These are phyloP conservation scores for Suillus bovinus DNA, from an alignment of 768 basidiomycete genomes.

Conservation along the genomic window DNA sequence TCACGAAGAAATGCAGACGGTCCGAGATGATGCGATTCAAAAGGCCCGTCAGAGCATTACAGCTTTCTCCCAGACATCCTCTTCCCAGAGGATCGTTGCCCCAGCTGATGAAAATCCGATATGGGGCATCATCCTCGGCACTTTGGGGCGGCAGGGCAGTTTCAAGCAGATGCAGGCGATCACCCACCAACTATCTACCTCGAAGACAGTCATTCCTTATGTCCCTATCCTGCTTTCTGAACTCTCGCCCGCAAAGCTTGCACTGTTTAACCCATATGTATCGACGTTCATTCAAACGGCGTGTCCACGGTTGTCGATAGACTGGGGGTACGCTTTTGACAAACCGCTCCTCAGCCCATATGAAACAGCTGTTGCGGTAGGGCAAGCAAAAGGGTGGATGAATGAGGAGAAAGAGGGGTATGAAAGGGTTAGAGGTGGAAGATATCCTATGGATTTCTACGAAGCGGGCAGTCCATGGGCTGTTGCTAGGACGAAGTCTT, in stretches of 20 bases:
- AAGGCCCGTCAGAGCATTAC: conserved; percentile 67
- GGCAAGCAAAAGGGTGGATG: conserved; percentile 65
- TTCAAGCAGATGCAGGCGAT: conserved; percentile 88
- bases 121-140: conserved; percentile 95
- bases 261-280: conserved; percentile 78
- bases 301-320: conserved; percentile 94
- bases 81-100: conserved; percentile 10
- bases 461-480: conserved; percentile 80
- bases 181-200: conserved; percentile 62
- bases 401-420: conserved; percentile 31
- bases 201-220: conserved; percentile 62
- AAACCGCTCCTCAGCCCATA: conserved; percentile 90
- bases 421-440: conserved; percentile 22
- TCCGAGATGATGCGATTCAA: conserved; percentile 75
- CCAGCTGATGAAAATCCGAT: conserved; percentile 23
- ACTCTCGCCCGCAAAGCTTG: conserved; percentile 91
- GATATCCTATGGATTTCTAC: conserved; percentile 98
- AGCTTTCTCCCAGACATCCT: conserved; percentile 19
- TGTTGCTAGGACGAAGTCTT: conserved; percentile 56
- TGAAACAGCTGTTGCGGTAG: conserved; percentile 86
- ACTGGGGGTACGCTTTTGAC: conserved; percentile 98
- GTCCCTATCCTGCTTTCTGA: conserved; percentile 94
- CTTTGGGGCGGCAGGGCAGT: conserved; percentile 92
- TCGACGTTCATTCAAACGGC: conserved; percentile 95
- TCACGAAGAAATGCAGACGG: conserved; percentile 80